phyloP scores from a whole-genome alignment of 148 eudicot genomes.

The Gaultheria prostrata region DNA sequence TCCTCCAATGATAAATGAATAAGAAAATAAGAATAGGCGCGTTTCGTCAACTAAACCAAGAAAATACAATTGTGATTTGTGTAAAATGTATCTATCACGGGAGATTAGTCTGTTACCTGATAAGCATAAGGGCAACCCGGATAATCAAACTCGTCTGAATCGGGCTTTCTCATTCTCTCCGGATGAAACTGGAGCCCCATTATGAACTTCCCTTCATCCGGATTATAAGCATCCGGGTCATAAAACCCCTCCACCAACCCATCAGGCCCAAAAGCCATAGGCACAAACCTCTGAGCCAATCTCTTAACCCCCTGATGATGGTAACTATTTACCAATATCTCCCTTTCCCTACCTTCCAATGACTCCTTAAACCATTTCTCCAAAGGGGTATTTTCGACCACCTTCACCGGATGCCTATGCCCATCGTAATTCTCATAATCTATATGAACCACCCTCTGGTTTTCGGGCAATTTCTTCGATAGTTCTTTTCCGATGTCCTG shows the following conservation, averaged over 20 bases:
- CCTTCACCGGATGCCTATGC: slow-evolving; percentile 60
- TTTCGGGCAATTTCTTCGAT: slow-evolving; percentile 28
- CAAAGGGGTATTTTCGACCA: slow-evolving; percentile 61
- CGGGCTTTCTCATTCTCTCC: slow-evolving; percentile 62
- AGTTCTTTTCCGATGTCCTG: slow-evolving; percentile 69
- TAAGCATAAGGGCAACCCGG: slow-evolving; percentile 80
- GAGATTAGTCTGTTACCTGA: slow-evolving; percentile 37
- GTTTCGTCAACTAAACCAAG: too few species aligned
- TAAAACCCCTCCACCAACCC: slow-evolving; percentile 80
- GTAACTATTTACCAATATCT: slow-evolving; percentile 73
- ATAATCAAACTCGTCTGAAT: slow-evolving; percentile 65
- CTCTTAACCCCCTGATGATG: slow-evolving; percentile 90
- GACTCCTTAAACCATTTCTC: slow-evolving; percentile 62
- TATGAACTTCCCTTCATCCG: slow-evolving; percentile 73
- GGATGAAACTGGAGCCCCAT: slow-evolving; percentile 95
- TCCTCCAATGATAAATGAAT: too few species aligned
- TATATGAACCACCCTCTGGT: slow-evolving; percentile 53
- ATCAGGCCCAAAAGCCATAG: slow-evolving; percentile 77
- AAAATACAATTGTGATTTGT: too few species aligned
- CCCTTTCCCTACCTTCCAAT: slow-evolving; percentile 34
- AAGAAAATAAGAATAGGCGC: too few species aligned
- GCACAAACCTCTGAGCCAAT: slow-evolving; percentile 66
- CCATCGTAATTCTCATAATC: slow-evolving; percentile 78
- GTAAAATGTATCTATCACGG: background rate
- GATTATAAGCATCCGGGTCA: slow-evolving; percentile 72